phyloP scores from a whole-genome alignment of 2,329 filamentous ascomycete genomes.

The Paecilomyces fulvus region DNA sequence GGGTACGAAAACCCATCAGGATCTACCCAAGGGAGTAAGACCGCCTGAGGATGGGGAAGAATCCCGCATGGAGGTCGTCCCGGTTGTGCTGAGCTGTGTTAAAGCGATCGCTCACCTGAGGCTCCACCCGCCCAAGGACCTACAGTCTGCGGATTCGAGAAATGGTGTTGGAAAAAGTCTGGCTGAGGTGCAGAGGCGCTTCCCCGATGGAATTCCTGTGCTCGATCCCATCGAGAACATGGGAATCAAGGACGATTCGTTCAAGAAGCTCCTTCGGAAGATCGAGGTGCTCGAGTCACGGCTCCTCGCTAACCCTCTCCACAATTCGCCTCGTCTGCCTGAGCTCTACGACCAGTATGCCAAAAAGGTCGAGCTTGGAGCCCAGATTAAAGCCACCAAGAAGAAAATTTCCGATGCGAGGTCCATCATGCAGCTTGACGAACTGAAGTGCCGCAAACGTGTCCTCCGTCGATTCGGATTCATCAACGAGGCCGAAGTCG shows the following conservation, averaged over 20 bases:
- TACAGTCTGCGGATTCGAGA: conserved; percentile 59
- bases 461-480: conserved; percentile 90
- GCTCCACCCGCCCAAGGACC: conserved; percentile 71
- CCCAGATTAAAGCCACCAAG: conserved; percentile 80
- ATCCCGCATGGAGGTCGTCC: conserved; percentile 70
- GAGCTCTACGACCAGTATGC: conserved; percentile 83
- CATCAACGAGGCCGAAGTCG: conserved; percentile 90
- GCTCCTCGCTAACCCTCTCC: conserved; percentile 78
- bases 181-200: conserved; percentile 72
- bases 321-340: conserved; percentile 76
- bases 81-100: conserved; percentile 76
- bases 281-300: conserved; percentile 94
- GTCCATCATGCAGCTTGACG: conserved; percentile 86
- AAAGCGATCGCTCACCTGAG: conserved; percentile 77
- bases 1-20: conserved; percentile 51
- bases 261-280: conserved; percentile 86
- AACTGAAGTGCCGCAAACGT: conserved; percentile 91
- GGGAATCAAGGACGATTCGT: conserved; percentile 83
- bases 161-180: conserved; percentile 60
- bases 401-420: conserved; percentile 78
- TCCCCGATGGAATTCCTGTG: conserved; percentile 83
- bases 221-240: conserved; percentile 95
- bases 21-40: conserved; percentile 54
- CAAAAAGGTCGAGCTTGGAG: conserved; percentile 64
- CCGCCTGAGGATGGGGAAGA: conserved; percentile 56